Conservation (phyloP, 139 green algal genomes). For the Picochlorum sp. region DNA sequence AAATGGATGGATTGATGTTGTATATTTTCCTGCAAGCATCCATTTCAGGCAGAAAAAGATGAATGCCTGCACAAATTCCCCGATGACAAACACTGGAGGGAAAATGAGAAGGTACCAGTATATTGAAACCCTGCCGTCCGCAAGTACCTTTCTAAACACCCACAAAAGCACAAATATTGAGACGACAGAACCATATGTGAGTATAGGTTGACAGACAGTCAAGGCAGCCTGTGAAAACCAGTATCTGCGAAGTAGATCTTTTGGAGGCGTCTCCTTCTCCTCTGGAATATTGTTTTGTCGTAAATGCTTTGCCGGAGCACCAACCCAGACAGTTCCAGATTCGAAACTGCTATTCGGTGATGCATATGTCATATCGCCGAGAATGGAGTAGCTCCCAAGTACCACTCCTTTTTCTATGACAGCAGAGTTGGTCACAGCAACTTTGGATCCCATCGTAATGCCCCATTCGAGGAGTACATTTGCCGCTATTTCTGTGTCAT, state of each 20-base stretch:
- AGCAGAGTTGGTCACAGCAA: neutral
- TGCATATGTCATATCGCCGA: neutral
- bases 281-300: neutral
- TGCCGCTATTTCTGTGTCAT: neutral
- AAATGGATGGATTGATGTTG: neutral
- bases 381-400: neutral
- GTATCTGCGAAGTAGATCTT: neutral
- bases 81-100: neutral
- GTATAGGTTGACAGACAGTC: neutral
- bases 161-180: neutral
- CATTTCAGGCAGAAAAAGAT: neutral
- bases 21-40: neutral
- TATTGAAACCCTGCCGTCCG: neutral
- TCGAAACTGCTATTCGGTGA: neutral
- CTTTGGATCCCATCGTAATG: neutral
- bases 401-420: neutral
- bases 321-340: neutral
- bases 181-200: neutral
- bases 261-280: neutral
- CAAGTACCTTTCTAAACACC: neutral
- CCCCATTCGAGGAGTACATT: neutral
- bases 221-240: neutral
- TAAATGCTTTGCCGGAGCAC: neutral
- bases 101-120: neutral
- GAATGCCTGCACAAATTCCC: neutral